These are phyloP conservation scores for Solanum chilense DNA, from an alignment of 257 asterid species.

Conservation along the genomic window DNA sequence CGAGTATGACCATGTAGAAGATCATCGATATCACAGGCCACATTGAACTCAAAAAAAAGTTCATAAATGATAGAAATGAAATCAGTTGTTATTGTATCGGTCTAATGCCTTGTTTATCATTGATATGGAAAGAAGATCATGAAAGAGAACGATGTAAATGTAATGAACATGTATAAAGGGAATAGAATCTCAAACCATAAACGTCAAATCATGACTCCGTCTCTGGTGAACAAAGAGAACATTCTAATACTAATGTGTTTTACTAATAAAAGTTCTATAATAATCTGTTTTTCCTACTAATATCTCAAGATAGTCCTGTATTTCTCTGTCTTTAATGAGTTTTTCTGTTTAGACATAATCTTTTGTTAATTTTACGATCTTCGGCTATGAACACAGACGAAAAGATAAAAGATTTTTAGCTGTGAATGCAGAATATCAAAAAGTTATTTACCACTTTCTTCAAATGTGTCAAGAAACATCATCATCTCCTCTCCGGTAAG, in stretches of 20 bases:
- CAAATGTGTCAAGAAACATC: constrained; percentile 89
- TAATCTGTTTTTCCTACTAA: not conserved
- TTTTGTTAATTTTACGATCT: not conserved
- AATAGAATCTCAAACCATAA: not conserved
- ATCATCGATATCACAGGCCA: not conserved
- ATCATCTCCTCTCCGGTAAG: constrained; percentile 97
- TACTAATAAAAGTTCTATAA: not conserved
- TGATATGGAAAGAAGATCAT: not conserved
- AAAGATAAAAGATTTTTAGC: not conserved
- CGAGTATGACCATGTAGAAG: not conserved
- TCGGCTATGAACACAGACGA: not conserved
- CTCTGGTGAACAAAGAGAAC: not conserved
- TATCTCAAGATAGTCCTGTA: not conserved
- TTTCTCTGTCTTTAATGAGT: not conserved
- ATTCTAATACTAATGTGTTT: not conserved
- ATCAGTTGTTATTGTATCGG: not conserved
- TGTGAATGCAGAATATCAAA: not conserved
- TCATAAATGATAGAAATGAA: not conserved
- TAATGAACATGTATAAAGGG: not conserved
- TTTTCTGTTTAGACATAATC: not conserved
- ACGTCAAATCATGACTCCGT: not conserved
- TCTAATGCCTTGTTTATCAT: not conserved
- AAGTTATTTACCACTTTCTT: constrained; percentile 54
- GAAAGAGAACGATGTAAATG: not conserved
- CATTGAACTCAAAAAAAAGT: not conserved